These are phyloP conservation scores for Syzygium aromaticum DNA, from an alignment of 345 rosid genomes.

Conservation along the genomic window DNA sequence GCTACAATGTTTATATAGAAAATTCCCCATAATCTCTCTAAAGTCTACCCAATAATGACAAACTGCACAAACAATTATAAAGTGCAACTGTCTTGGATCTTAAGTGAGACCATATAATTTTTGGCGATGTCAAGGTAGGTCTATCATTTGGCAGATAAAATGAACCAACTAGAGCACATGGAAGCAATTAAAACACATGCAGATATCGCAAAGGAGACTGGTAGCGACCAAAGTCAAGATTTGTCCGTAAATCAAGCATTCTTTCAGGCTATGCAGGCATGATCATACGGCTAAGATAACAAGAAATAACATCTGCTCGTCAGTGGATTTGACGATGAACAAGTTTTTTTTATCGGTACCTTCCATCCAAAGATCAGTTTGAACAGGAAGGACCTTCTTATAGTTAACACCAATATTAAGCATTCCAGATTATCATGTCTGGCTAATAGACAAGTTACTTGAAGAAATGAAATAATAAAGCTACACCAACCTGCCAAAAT, in stretches of 20 bases:
- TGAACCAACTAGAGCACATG: background rate
- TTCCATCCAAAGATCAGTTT: background rate
- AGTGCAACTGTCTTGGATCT: background rate
- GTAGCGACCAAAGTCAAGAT: background rate
- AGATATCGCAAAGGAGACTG: background rate
- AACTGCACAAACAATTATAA: background rate
- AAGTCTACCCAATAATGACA: background rate
- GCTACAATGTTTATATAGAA: background rate
- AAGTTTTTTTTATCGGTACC: background rate
- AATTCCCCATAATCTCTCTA: background rate
- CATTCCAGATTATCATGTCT: background rate
- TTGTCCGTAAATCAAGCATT: background rate
- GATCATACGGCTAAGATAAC: background rate
- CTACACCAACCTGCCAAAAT: constrained; percentile 69
- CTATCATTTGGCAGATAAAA: background rate
- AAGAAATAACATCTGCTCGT: background rate
- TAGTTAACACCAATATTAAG: background rate
- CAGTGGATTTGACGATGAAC: background rate
- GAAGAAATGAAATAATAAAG: background rate
- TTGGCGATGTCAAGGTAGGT: background rate
- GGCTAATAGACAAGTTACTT: background rate
- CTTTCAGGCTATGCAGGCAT: background rate
- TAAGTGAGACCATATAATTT: background rate
- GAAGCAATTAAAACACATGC: background rate
- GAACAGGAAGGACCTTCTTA: background rate